These are phyloP conservation scores for Nothophytophthora sp. DNA, from an alignment of 352 stramenopile species.

Conservation along the genomic window DNA sequence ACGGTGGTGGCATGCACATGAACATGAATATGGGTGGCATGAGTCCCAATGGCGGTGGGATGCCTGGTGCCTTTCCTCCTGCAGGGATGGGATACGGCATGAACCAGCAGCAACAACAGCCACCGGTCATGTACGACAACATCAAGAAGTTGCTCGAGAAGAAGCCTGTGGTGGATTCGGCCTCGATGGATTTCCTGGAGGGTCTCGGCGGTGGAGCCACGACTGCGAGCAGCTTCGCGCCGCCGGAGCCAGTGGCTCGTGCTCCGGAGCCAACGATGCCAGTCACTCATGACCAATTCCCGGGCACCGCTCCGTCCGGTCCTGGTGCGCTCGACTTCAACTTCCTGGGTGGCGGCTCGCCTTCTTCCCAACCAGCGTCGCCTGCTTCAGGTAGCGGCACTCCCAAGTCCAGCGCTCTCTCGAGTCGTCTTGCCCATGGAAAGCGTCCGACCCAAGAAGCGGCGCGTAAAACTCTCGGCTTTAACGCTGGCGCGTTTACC, in stretches of 20 bases:
- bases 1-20: conserved; percentile 8
- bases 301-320: conserved; percentile 4
- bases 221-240: conserved; percentile 5
- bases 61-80: conserved; percentile 19
- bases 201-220: conserved; percentile 39
- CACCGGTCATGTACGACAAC: conserved; percentile 79
- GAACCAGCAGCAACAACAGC: conserved; percentile 31
- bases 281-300: conserved; percentile 11
- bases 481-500: conserved; percentile 59
- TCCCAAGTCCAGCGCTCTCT: conserved; percentile 71
- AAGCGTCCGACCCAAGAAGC: conserved; percentile 70
- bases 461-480: conserved; percentile 58
- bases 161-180: conserved; percentile 60
- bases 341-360: conserved; percentile 12
- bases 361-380: conserved; percentile 9
- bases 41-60: conserved; percentile 18
- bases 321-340: conserved; percentile 22
- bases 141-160: conserved; percentile 84
- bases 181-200: conserved; percentile 71
- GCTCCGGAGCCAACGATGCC: conserved; percentile 13
- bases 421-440: conserved; percentile 60
- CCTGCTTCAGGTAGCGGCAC: conserved; percentile 17
- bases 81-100: conserved; percentile 24
- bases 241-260: conserved; percentile 11
- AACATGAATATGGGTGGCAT: conserved; percentile 30